phyloP scores from a whole-genome alignment of 2,329 filamentous ascomycete species.

The Fusarium drepaniforme region DNA sequence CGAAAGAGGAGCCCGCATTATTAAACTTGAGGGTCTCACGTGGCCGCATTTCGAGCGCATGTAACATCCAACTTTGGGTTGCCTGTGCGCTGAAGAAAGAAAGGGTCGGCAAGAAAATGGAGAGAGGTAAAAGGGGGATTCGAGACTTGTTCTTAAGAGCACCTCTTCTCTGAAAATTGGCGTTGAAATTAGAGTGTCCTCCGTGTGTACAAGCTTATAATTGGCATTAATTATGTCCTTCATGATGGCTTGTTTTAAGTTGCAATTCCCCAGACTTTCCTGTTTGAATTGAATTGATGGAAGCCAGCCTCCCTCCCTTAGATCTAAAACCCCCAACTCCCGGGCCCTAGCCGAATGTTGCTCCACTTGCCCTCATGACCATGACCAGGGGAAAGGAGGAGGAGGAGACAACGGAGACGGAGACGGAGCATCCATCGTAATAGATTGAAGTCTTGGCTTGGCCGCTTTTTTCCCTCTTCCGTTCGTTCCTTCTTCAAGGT shows the following conservation, averaged over 20 bases:
- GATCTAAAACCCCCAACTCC: constrained; percentile 20
- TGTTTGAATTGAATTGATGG: background rate
- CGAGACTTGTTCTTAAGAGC: background rate
- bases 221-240: background rate
- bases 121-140: background rate
- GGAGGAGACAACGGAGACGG: constrained; percentile 9
- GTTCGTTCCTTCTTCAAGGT: constrained; percentile 12
- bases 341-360: constrained; percentile 10
- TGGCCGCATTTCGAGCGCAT: constrained; percentile 26
- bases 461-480: constrained; percentile 6
- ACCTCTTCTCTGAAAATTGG: background rate
- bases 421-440: constrained; percentile 25
- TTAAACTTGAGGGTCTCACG: constrained; percentile 31
- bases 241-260: constrained; percentile 7
- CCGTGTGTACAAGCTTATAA: background rate
- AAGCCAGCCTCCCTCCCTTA: background rate
- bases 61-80: constrained; percentile 21
- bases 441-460: constrained; percentile 33
- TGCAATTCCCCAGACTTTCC: constrained; percentile 8
- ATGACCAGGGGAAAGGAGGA: constrained; percentile 25
- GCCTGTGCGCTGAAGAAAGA: constrained; percentile 26
- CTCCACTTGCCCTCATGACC: constrained; percentile 28
- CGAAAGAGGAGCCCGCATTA: background rate
- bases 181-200: background rate
- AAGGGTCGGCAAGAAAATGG: background rate